A percentile compares a stretch with the other conserved stretches of the same genome.
Conservation (phyloP, 192 early-diverging fungal species). For the Rhizophagus clarus region DNA sequence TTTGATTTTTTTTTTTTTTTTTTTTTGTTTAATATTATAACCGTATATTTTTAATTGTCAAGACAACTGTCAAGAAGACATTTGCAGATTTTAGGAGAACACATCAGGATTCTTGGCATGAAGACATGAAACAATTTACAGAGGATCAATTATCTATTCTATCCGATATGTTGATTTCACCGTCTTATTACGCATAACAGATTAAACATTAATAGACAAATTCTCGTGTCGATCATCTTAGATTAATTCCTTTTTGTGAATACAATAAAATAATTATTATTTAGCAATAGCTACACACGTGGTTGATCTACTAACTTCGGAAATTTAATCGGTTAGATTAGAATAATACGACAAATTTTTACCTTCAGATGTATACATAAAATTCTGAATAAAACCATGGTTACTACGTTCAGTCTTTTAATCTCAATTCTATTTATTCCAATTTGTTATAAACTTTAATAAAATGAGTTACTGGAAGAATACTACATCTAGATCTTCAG, state of each 20-base stretch:
- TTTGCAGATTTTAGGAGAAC: constrained; percentile 95
- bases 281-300: too few relatives aligned
- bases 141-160: constrained; percentile 77
- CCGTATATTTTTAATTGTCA: neutral
- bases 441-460: neutral
- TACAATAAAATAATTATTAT: too few relatives aligned
- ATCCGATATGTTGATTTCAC: constrained; percentile 88
- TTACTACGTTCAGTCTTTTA: too few relatives aligned
- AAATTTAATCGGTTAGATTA: too few relatives aligned
- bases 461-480: neutral
- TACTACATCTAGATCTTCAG: neutral
- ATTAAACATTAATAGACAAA: neutral
- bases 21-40: constrained; percentile 6
- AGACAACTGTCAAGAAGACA: constrained; percentile 79
- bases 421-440: too few relatives aligned
- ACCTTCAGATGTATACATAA: too few relatives aligned
- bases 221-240: neutral
- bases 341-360: too few relatives aligned
- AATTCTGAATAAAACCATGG: too few relatives aligned
- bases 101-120: constrained; percentile 94
- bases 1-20: neutral
- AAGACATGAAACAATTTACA: constrained; percentile 77
- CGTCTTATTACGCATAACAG: constrained; percentile 75
- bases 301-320: too few relatives aligned
- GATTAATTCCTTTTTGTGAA: too few relatives aligned